Evolutionary conservation across 2,329 filamentous ascomycete species (phyloP), one percentile per base, ranked within the genome.

Genomic region (Aspergillus novofumigatus): DNA sequence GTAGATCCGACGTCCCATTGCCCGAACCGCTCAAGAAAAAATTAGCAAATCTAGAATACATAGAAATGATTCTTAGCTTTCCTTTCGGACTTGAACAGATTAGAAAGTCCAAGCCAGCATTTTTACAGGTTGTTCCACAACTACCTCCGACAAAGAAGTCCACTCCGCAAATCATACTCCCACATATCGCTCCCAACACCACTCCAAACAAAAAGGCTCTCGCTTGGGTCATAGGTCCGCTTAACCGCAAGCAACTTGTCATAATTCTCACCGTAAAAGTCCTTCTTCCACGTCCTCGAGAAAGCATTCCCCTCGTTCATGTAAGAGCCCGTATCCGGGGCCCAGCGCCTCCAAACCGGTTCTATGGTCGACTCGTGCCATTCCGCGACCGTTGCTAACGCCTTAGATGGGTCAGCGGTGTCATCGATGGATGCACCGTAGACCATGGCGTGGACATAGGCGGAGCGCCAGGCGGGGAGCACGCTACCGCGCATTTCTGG

Each of bases 231-330:
- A 57, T 69, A 71, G 23, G 23, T 63, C 3, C 42, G 47, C 54
- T 73, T 72, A 25, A 72, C 49, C 20, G 61, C 28, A 28, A 66
- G 29, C 8, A 74, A 42, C 4, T 52, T 49, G 0, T 63, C 62
- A 58, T 74, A 72, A 17, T 70, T 67, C 3, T 55, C 49, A 0
- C 67, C 67, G 38, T 66, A 69, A 49, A 67, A 69, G 28, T 67
- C 67, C 17, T 62, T 48, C 49, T 67, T 67, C 57, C 29, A 66
- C 21, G 56, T 57, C 14, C 25, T 38, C 4, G 45, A 60, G 47
- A 57, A 63, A 1, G 52, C 41, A 55, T 67, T 66, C 0, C 53
- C 67, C 25, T 66, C 63, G 21, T 69, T 69, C 60, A 66, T 61
- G 28, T 68, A 69, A 0, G 68, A 63, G 0, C 69, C 69, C 6